Evolutionary conservation across 805 yeast genomes (phyloP).

Genomic region (Osmozyma mogii): DNA sequence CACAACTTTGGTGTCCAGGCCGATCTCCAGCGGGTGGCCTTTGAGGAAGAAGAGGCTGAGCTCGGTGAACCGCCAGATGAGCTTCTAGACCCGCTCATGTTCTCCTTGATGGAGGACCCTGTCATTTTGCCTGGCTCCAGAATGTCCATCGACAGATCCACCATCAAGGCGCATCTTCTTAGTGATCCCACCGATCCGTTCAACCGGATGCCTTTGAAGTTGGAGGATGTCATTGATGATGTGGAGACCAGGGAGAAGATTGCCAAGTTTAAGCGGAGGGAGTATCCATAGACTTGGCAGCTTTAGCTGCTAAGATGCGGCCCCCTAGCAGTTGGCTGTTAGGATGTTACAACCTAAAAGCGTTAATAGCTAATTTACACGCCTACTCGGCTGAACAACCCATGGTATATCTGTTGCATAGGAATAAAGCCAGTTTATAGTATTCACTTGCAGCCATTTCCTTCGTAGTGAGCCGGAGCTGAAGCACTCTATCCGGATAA

Average conservation of each 20-base stretch:
- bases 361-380: too few species aligned
- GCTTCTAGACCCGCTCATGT: slow-evolving; percentile 95
- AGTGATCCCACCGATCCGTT: slow-evolving; percentile 97
- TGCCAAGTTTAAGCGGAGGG: slow-evolving; percentile 44
- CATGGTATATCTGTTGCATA: too few species aligned
- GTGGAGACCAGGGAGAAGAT: slow-evolving; percentile 58
- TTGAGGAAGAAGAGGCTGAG: slow-evolving; percentile 79
- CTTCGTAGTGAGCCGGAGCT: too few species aligned
- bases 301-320: background rate
- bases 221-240: slow-evolving; percentile 84
- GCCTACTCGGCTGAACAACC: too few species aligned
- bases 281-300: slow-evolving; percentile 22
- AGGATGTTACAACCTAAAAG: too few species aligned
- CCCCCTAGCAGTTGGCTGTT: too few species aligned
- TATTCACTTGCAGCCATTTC: too few species aligned
- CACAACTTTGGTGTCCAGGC: slow-evolving; percentile 58
- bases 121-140: slow-evolving; percentile 87
- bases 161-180: slow-evolving; percentile 86
- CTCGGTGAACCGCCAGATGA: slow-evolving; percentile 95
- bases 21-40: slow-evolving; percentile 47
- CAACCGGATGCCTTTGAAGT: slow-evolving; percentile 81
- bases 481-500: too few species aligned
- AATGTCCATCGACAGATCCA: slow-evolving; percentile 79
- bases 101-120: slow-evolving; percentile 90
- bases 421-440: too few species aligned